These are phyloP conservation scores for Phyllosticta citriasiana DNA, from an alignment of 2,329 filamentous ascomycete species.

Conservation along the genomic window DNA sequence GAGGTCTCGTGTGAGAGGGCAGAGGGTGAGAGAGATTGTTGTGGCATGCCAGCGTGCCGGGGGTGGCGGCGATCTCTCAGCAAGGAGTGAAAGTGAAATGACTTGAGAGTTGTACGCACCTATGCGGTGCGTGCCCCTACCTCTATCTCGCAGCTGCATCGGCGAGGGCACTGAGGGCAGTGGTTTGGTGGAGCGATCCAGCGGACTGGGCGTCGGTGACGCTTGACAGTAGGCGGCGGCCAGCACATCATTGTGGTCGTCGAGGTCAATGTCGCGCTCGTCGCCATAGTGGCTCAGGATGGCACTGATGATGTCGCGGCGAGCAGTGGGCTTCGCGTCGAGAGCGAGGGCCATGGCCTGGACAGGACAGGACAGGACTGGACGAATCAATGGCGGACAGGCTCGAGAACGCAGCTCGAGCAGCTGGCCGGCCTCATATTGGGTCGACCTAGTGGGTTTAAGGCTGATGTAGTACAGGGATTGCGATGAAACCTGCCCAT, in stretches of 20 bases:
- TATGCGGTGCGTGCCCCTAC: not conserved
- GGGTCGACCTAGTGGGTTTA: conserved; percentile 16
- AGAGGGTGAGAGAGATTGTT: not conserved
- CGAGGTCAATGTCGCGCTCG: not conserved
- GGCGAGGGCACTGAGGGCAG: not conserved
- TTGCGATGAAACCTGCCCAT: conserved; percentile 23
- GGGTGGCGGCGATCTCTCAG: not conserved
- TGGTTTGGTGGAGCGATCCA: not conserved
- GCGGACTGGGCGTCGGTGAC: not conserved
- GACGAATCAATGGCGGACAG: not conserved
- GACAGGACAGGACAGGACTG: conserved; percentile 13
- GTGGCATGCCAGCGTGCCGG: not conserved
- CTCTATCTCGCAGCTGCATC: not conserved
- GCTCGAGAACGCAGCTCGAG: not conserved
- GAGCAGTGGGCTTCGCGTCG: conserved; percentile 18
- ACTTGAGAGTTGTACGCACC: not conserved
- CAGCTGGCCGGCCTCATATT: not conserved
- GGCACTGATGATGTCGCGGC: conserved; percentile 29
- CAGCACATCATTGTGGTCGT: conserved; percentile 1
- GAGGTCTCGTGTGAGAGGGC: not conserved
- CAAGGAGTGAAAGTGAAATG: not conserved
- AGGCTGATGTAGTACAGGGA: conserved; percentile 17
- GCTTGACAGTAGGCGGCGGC: conserved; percentile 2
- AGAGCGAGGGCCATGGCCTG: conserved; percentile 12
- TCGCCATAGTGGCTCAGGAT: conserved; percentile 27